Evolutionary conservation across 2,329 filamentous ascomycete species (phyloP).

Genomic region (Tolypocladium guangdongense): DNA sequence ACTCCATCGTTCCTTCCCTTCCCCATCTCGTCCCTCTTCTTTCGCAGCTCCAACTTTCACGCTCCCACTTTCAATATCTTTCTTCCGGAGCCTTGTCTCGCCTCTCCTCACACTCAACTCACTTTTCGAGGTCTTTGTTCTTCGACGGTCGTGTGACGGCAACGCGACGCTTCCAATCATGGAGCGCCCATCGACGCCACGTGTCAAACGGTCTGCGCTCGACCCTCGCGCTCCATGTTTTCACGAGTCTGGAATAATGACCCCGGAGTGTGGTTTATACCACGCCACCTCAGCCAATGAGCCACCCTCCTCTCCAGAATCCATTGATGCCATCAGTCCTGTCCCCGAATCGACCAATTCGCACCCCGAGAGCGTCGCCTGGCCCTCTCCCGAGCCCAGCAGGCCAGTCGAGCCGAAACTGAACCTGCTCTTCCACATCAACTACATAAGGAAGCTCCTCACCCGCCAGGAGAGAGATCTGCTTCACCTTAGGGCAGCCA

Average conservation of each 20-base stretch:
- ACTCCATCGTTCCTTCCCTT: not conserved
- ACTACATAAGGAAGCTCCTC: not conserved
- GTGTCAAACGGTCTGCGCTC: not conserved
- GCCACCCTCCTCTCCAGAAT: not conserved
- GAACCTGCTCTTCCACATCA: not conserved
- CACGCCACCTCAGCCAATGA: not conserved
- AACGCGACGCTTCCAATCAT: not conserved
- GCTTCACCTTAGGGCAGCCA: not conserved
- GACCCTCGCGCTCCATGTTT: not conserved
- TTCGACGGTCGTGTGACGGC: not conserved
- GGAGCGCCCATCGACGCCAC: not conserved
- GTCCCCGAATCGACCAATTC: not conserved
- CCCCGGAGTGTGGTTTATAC: not conserved
- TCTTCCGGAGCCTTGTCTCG: not conserved
- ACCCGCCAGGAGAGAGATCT: not conserved
- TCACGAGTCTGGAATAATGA: not conserved
- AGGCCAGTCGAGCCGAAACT: not conserved
- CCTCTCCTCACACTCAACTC: not conserved
- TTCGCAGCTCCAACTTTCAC: no score
- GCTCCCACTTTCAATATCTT: not conserved
- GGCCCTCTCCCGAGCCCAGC: not conserved
- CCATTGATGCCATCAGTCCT: not conserved
- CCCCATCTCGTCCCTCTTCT: no score
- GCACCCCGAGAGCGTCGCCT: no score
- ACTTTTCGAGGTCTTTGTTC: not conserved